These are phyloP conservation scores for Vigna mungo DNA, from an alignment of 306 rosid genomes.

Conservation along the genomic window DNA sequence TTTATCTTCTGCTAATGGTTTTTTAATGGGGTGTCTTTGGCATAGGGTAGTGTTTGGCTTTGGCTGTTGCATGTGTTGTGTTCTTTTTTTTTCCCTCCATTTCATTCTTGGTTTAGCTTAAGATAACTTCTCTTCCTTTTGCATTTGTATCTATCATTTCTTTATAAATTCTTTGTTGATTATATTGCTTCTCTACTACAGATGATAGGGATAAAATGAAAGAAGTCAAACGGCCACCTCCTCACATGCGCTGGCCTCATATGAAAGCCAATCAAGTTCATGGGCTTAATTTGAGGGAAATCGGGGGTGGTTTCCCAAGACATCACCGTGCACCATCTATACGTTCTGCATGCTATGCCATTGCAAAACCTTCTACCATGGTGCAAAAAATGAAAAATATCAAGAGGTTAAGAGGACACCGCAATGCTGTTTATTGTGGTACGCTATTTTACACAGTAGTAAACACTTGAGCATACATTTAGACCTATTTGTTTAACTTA, in stretches of 20 bases:
- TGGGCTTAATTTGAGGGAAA: constrained; percentile 92
- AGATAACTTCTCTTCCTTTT: not conserved
- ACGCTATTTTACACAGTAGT: constrained; percentile 46
- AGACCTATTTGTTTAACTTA: constrained; percentile 39
- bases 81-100: not conserved
- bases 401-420: constrained; percentile 93
- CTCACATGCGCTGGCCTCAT: constrained; percentile 99
- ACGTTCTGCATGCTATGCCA: constrained; percentile 95
- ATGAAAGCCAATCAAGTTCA: constrained; percentile 96
- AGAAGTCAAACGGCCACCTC: constrained; percentile 63
- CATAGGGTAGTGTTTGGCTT: not conserved
- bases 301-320: constrained; percentile 97
- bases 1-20: constrained; percentile 7
- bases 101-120: constrained; percentile 4
- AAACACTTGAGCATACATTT: constrained; percentile 33
- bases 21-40: not conserved
- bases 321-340: constrained; percentile 95
- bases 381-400: constrained; percentile 91
- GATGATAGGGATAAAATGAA: constrained; percentile 68
- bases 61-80: not conserved
- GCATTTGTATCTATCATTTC: not conserved
- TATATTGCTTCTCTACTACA: constrained; percentile 45
- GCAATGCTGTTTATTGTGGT: constrained; percentile 99
- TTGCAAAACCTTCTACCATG: constrained; percentile 97
- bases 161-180: constrained; percentile 7